Percentiles rank a stretch among this genome's conserved stretches.
Conservation (phyloP, 2,329 filamentous ascomycete genomes). For the Aureobasidium sp. region DNA sequence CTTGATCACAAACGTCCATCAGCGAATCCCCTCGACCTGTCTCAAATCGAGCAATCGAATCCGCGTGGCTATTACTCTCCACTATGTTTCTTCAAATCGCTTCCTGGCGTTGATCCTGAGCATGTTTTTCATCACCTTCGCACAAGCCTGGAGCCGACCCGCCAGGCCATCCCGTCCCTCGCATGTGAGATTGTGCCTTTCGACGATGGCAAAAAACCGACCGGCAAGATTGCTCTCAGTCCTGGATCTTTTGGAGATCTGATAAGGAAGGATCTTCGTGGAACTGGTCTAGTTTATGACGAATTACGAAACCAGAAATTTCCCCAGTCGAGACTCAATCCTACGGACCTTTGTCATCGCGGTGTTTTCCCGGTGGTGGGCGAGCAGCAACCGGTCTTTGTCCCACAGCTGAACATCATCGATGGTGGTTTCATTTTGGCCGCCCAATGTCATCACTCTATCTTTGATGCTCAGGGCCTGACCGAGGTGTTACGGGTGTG, state of each 20-base stretch:
- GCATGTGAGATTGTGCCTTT: background rate
- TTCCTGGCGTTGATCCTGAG: background rate
- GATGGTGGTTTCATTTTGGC: background rate
- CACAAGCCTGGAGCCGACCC: background rate
- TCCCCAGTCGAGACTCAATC: background rate
- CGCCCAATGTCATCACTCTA: background rate
- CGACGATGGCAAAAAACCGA: background rate
- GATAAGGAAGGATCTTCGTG: background rate
- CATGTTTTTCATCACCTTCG: background rate
- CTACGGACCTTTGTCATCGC: background rate
- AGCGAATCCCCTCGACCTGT: background rate
- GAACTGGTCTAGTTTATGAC: background rate
- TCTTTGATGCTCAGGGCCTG: background rate
- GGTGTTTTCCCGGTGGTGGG: background rate
- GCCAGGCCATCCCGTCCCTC: background rate
- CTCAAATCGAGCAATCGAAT: background rate
- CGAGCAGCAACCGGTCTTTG: background rate
- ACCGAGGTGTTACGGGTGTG: background rate
- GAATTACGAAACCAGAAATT: background rate
- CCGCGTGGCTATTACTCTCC: background rate
- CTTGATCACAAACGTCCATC: background rate
- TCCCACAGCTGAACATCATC: slow-evolving; percentile 1
- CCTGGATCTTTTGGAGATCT: background rate
- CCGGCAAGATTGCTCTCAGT: background rate
- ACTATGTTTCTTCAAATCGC: background rate